Evolutionary conservation across 768 basidiomycete species (phyloP), one percentile per base, ranked within the genome.

Genomic region (Hortiboletus campestris): DNA sequence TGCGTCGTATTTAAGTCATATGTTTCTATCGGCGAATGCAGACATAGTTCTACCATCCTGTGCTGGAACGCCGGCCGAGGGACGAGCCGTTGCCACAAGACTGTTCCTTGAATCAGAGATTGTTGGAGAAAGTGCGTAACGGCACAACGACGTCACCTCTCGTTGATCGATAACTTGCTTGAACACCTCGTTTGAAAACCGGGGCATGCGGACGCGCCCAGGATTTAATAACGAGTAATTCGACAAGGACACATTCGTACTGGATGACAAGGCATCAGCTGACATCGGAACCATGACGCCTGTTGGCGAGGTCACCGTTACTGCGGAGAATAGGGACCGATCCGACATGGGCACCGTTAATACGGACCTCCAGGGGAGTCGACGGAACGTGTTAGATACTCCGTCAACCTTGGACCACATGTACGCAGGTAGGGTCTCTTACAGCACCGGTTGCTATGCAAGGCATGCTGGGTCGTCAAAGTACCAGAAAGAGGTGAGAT

Each of bases 1-100:
- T 17, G 8, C 40, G 35, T 55, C 44, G 60, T 69, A 68, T 69
- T 69, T 72, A 72, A 66, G 49, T 17, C 51, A 9, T 46, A 20
- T 22, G 22, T 25, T 31, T 45, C 42, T 28, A 42, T 49, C 59
- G 54, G 62, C 2, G 45, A 63, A 58, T 46, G 36, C 31, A 34
- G 42, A 40, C 12, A 47, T 32, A 7, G 29, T 34, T 52, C 29
- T 45, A 46, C 46, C 25, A 46, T 14, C 20, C 43, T 1, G 46
- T 40, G 25, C 41, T 31, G 20, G 40, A 41, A 56, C 43, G 45
- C 65, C 40, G 53, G 53, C 20, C 28, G 25, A 25, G 34, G 47
- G 17, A 19, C 25, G 46, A 46, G 2, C 35, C 38, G 40, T 49
- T 46, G 28, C 35, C 51, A 51, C 42, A 43, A 22, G 51, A 53